Base-by-base conservation (phyloP, 2,329 filamentous ascomycete species). In the Macrophomina phaseolina region DNA sequence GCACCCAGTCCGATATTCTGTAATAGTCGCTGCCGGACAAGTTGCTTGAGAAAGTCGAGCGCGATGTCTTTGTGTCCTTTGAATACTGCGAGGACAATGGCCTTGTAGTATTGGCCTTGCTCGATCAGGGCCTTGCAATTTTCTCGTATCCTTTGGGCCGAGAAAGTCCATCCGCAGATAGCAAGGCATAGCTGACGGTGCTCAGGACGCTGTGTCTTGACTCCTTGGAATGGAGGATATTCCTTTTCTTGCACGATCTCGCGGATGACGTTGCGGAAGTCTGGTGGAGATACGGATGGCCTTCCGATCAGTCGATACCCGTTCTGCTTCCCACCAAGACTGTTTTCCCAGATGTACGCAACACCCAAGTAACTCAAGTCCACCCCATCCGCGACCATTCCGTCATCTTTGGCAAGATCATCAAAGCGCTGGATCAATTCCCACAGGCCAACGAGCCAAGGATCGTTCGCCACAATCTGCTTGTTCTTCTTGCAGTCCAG, bases 361-460 rank as follows among this genome's bases (percentile, higher is more conserved):
- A 94, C 88, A 1, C 92, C 92, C 67, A 94, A 82, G 72, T 91
- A 95, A 72, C 90, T 90, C 23, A 94, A 79, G 71, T 95, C 91
- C 4, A 93, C 80, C 2, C 85, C 85, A 12, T 86, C 83, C 7
- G 88, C 82, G 32, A 90, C 81, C 90, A 95, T 91, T n/a, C 89
- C 90, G 55, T 88, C 86, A 69, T 89, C 85, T 42, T 84, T 82
- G 2, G 89, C 87, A 36, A 88, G 87, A 32, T 85, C 82, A 70
- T 91, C 88, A 70, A 83, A 79, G n/a, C 90, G 87, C 67, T 86
- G 84, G 56, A 94, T 83, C 84, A 91, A 92, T 55, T 88, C 86
- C 92, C 92, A 96, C n/a, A 91, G 81, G 66, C 91, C 90, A 67
- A 88, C 85, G n/a, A 94, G 81, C 87, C 91, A 92, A 36, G 86